These are phyloP conservation scores for Pythium brachiatum DNA, from an alignment of 352 stramenopile genomes.

Conservation along the genomic window DNA sequence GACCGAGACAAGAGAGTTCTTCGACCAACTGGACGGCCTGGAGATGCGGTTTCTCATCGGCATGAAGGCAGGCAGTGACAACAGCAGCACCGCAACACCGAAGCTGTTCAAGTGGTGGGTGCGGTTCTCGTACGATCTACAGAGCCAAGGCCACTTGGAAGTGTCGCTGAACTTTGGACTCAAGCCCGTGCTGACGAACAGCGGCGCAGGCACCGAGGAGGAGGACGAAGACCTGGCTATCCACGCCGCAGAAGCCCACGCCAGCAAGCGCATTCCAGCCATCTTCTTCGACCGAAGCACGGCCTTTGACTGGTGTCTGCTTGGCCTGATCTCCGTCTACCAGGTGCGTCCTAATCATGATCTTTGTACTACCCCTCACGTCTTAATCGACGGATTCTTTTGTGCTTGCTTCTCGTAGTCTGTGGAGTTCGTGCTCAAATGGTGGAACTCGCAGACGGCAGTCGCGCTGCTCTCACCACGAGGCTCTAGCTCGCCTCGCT, in stretches of 20 bases:
- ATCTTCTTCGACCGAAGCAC: constrained; percentile 48
- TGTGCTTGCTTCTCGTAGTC: constrained; percentile 19
- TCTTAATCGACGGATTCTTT: background rate
- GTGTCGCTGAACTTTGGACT: constrained; percentile 58
- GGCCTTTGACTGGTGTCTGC: constrained; percentile 41
- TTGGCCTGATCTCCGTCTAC: constrained; percentile 42
- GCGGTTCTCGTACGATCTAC: constrained; percentile 61
- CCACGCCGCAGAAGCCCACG: constrained; percentile 11
- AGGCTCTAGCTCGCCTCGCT: constrained; percentile 15
- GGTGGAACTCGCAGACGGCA: constrained; percentile 25
- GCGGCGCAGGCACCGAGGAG: constrained; percentile 4
- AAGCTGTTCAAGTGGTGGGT: constrained; percentile 59
- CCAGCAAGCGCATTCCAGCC: constrained; percentile 28
- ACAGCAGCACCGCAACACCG: constrained; percentile 1
- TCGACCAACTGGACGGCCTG: constrained; percentile 64
- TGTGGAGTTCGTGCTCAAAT: constrained; percentile 47
- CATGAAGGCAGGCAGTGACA: constrained; percentile 29
- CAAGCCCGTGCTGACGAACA: constrained; percentile 4
- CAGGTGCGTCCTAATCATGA: constrained; percentile 31
- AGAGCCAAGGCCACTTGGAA: constrained; percentile 69
- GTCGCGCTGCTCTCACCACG: constrained; percentile 18
- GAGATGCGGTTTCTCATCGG: constrained; percentile 56
- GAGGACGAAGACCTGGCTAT: constrained; percentile 3
- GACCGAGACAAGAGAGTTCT: constrained; percentile 51
- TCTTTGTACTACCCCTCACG: too few relatives aligned